These are phyloP conservation scores for Boechera retrofracta DNA, from an alignment of 345 rosid genomes.

Conservation along the genomic window DNA sequence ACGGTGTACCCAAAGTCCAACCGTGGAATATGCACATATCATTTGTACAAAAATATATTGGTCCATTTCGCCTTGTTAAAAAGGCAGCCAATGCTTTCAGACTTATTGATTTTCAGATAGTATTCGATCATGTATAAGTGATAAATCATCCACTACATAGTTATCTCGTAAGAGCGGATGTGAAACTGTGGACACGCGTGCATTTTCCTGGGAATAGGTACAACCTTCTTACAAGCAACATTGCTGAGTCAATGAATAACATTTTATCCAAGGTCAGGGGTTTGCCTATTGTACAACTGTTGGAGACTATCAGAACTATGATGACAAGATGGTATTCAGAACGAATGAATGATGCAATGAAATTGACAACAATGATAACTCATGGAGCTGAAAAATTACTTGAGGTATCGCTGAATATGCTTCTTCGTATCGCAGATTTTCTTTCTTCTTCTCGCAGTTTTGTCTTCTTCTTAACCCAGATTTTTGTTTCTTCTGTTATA, in stretches of 20 bases:
- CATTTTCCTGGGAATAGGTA: neutral
- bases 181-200: neutral
- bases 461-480: no score
- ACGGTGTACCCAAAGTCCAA: neutral
- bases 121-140: neutral
- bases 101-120: neutral
- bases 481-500: no score
- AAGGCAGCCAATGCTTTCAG: neutral
- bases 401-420: neutral
- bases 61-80: neutral
- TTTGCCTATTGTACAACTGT: neutral
- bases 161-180: neutral
- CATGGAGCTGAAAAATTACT: neutral
- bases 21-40: neutral
- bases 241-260: neutral
- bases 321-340: neutral
- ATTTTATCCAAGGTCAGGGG: neutral
- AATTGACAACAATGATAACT: neutral
- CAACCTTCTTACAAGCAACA: neutral
- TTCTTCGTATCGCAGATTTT: no score
- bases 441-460: no score
- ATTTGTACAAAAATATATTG: neutral
- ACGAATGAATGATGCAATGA: neutral
- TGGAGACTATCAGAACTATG: neutral
- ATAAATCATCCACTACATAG: neutral